Conservation (phyloP, 2,329 filamentous ascomycete genomes). For the Aureobasidium mangrovei region DNA sequence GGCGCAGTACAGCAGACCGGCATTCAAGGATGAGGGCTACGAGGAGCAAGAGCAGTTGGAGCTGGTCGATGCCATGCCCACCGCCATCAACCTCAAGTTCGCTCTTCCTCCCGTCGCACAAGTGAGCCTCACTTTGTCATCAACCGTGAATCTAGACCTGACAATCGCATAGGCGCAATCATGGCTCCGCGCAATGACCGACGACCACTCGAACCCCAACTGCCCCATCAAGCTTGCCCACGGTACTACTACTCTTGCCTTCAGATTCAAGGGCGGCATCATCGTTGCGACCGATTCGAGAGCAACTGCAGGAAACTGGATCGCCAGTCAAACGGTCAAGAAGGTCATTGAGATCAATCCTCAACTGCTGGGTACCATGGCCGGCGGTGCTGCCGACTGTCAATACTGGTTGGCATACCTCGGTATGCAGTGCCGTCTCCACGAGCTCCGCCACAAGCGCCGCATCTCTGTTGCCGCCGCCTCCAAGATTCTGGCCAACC, state of each 20-base stretch:
- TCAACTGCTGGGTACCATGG: constrained; percentile 92
- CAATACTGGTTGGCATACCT: constrained; percentile 99
- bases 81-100: constrained; percentile 78
- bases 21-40: constrained; percentile 64
- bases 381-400: constrained; percentile 95
- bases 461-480: constrained; percentile 96
- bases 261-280: constrained; percentile 96
- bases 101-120: constrained; percentile 87
- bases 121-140: constrained; percentile 44
- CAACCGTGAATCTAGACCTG: constrained; percentile 12
- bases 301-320: constrained; percentile 97
- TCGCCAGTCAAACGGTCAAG: constrained; percentile 98
- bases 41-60: constrained; percentile 56
- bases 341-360: constrained; percentile 99
- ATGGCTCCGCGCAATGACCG: constrained; percentile 93
- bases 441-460: constrained; percentile 98
- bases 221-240: constrained; percentile 99
- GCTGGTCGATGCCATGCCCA: constrained; percentile 57
- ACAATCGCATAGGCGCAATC: constrained; percentile 59
- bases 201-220: constrained; percentile 92
- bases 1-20: constrained; percentile 77
- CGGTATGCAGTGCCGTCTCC: constrained; percentile 96
- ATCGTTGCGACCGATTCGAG: constrained; percentile 97
- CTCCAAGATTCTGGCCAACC: constrained; percentile 95
- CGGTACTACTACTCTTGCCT: constrained; percentile 94